A percentile compares a stretch with the other conserved stretches of the same genome.
These are phyloP conservation scores for Leptomonas pyrrhocoris DNA, from an alignment of 208 protist genomes.

Conservation along the genomic window DNA sequence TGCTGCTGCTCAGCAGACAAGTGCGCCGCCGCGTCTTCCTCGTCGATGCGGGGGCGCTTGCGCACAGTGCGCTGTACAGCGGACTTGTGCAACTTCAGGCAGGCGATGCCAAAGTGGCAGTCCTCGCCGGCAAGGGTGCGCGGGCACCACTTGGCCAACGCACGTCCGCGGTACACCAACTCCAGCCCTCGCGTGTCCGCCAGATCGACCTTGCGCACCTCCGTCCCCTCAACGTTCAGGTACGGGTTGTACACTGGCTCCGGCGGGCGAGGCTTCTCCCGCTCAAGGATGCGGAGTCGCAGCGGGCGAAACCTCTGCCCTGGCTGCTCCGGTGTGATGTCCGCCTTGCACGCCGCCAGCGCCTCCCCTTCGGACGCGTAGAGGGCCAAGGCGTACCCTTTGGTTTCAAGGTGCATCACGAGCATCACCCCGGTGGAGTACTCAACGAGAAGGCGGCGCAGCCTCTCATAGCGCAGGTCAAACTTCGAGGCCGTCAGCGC, in stretches of 20 bases:
- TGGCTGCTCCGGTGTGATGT: slow-evolving; percentile 47
- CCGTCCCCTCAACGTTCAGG: slow-evolving; percentile 65
- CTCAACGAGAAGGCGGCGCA: slow-evolving; percentile 72
- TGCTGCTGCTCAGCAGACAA: slow-evolving; percentile 43
- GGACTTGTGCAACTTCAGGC: slow-evolving; percentile 61
- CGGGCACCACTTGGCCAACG: slow-evolving; percentile 73
- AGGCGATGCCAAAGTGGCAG: slow-evolving; percentile 78
- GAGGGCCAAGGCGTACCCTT: slow-evolving; percentile 74
- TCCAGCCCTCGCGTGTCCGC: slow-evolving; percentile 77
- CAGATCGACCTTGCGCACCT: slow-evolving; percentile 68
- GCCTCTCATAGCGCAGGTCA: slow-evolving; percentile 83
- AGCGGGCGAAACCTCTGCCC: slow-evolving; percentile 50
- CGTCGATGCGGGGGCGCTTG: slow-evolving; percentile 62
- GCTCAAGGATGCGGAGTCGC: slow-evolving; percentile 73
- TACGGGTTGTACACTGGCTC: slow-evolving; percentile 84
- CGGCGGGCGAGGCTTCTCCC: slow-evolving; percentile 61
- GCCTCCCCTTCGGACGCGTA: slow-evolving; percentile 88
- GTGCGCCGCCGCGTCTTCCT: slow-evolving; percentile 19
- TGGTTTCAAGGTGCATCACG: slow-evolving; percentile 83
- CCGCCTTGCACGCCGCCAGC: slow-evolving; percentile 77
- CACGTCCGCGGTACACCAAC: slow-evolving; percentile 69
- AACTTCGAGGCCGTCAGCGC: slow-evolving; percentile 33
- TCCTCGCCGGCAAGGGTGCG: slow-evolving; percentile 63
- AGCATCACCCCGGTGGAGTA: slow-evolving; percentile 88
- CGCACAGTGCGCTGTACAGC: slow-evolving; percentile 72